A percentile compares a stretch with the other conserved stretches of the same genome.
Evolutionary conservation across 2,329 filamentous ascomycete species (phyloP).

Genomic region (Ceratocystis smalleyi): DNA sequence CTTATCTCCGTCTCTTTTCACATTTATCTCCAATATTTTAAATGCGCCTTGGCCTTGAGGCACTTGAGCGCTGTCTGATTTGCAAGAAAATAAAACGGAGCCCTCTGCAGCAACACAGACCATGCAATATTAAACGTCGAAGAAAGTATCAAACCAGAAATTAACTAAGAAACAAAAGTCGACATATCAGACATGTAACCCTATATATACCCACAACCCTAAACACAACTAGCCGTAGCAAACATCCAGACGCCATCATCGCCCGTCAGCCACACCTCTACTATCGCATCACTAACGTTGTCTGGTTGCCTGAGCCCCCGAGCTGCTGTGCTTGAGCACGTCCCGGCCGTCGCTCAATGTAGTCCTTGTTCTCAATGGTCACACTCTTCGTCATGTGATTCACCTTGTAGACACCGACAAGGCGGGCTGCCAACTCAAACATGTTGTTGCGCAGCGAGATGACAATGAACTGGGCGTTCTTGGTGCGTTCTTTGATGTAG

Average conservation of each 20-base stretch:
- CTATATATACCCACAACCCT: background rate
- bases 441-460: slow-evolving; percentile 98
- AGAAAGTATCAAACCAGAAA: no score
- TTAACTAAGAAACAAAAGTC: no score
- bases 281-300: slow-evolving; percentile 11
- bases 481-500: slow-evolving; percentile 97
- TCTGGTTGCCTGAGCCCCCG: slow-evolving; percentile 4
- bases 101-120: no score
- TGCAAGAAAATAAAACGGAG: no score
- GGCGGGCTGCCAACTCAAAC: slow-evolving; percentile 91
- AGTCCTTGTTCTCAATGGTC: slow-evolving; percentile 73
- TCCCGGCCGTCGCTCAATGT: slow-evolving; percentile 36
- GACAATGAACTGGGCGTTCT: slow-evolving; percentile 98
- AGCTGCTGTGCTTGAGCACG: slow-evolving; percentile 21
- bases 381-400: slow-evolving; percentile 97
- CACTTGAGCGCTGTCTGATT: no score
- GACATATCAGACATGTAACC: background rate
- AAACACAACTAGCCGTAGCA: background rate
- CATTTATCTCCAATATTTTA: no score
- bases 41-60: no score
- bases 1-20: no score
- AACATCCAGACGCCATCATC: background rate
- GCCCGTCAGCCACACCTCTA: background rate
- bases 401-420: slow-evolving; percentile 98
- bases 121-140: no score